Percentiles rank a stretch among this genome's conserved stretches.
Conservation (phyloP, 2,329 filamentous ascomycete genomes). For the Pseudocercospora fijiensis region DNA sequence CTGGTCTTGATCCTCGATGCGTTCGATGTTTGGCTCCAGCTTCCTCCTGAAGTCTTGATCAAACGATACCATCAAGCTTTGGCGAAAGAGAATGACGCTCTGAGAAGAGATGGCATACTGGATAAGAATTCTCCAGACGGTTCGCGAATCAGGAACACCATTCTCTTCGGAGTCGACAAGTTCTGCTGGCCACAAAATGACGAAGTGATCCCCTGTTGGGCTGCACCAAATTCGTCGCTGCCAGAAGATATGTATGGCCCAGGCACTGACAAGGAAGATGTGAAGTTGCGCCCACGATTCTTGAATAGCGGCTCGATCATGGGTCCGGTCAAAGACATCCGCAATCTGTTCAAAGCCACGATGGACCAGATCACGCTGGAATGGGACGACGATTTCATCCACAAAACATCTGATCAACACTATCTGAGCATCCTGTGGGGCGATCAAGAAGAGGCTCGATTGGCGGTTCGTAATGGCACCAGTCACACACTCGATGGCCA, state of each 20-base stretch:
- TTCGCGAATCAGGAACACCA: constrained; percentile 19
- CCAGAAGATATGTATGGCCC: constrained; percentile 17
- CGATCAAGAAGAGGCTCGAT: constrained; percentile 21
- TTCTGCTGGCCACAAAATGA: constrained; percentile 31
- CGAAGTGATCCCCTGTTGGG: constrained; percentile 11
- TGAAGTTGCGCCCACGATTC: constrained; percentile 13
- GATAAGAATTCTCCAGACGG: constrained; percentile 8
- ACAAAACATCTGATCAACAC: constrained; percentile 21
- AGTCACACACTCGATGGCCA: constrained; percentile 1
- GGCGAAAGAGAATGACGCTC: constrained; percentile 52
- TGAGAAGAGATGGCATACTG: constrained; percentile 7
- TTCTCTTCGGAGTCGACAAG: constrained; percentile 33
- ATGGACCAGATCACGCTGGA: constrained; percentile 7
- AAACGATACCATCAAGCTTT: constrained; percentile 60
- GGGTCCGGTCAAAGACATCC: constrained; percentile 20
- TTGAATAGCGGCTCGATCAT: constrained; percentile 26
- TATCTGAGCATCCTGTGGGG: constrained; percentile 24
- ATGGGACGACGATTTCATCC: constrained; percentile 15
- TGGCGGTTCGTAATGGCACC: constrained; percentile 8
- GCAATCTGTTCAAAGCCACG: constrained; percentile 14
- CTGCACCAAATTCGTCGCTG: constrained; percentile 9
- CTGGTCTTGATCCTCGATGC: constrained; percentile 64
- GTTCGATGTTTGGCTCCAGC: constrained; percentile 63
- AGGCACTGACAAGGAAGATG: constrained; percentile 7
- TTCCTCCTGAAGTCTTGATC: constrained; percentile 62